Percentiles rank a stretch among this genome's conserved stretches.
These are phyloP conservation scores for Excoecaria agallocha DNA, from an alignment of 345 rosid genomes.

Conservation along the genomic window DNA sequence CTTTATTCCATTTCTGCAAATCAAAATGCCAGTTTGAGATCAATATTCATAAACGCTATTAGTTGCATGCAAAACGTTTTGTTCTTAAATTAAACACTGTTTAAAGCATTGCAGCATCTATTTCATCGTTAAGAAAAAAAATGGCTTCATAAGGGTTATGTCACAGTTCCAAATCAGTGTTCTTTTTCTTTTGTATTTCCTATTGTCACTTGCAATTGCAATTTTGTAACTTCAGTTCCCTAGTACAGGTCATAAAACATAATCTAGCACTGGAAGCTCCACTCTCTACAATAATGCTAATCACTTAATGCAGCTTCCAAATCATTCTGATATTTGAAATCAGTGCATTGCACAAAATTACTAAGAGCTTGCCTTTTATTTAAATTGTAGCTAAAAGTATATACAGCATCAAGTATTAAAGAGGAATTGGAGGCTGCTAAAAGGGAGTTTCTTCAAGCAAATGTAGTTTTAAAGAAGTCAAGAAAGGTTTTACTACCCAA, in stretches of 20 bases:
- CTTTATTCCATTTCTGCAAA: background rate
- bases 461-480: conserved; percentile 53
- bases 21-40: background rate
- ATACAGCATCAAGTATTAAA: conserved; percentile 56
- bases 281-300: no score
- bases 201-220: no score
- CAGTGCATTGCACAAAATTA: background rate
- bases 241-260: no score
- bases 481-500: conserved; percentile 68
- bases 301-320: background rate
- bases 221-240: no score
- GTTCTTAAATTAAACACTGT: background rate
- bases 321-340: background rate
- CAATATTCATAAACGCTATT: no score
- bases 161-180: background rate
- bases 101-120: no score
- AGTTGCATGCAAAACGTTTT: background rate
- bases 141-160: background rate
- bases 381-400: conserved; percentile 56
- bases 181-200: background rate
- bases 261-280: no score
- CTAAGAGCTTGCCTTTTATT: background rate
- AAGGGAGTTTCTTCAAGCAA: conserved; percentile 63
- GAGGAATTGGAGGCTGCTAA: conserved; percentile 66
- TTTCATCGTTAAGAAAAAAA: background rate